Percentiles rank a stretch among this genome's conserved stretches.
Evolutionary conservation across 139 green algal genomes (phyloP).

Genomic region (Limnomonas spitsbergensis): DNA sequence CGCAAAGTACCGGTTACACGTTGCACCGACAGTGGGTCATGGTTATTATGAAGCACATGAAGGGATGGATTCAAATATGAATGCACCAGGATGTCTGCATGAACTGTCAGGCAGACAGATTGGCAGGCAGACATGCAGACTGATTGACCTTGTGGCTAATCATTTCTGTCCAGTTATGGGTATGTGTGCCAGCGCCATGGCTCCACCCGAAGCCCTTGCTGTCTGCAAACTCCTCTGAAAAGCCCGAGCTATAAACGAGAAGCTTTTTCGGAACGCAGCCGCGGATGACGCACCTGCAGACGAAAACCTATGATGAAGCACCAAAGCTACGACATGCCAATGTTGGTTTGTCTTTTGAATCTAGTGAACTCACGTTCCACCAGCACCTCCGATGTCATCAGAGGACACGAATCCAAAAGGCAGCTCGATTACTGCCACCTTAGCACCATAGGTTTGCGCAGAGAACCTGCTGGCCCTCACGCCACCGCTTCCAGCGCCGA

Average conservation of each 20-base stretch:
- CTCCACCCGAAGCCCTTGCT: slow-evolving; percentile 72
- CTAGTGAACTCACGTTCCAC: slow-evolving; percentile 66
- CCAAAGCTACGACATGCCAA: too few species aligned
- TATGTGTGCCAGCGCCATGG: slow-evolving; percentile 21
- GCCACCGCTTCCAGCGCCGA: slow-evolving; percentile 84
- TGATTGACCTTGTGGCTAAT: slow-evolving; percentile 45
- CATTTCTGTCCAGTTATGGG: slow-evolving; percentile 52
- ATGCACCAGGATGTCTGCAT: too few species aligned
- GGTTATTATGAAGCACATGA: too few species aligned
- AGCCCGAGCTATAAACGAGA: slow-evolving; percentile 78
- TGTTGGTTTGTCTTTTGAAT: background rate
- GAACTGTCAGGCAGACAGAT: too few species aligned
- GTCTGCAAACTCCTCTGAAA: slow-evolving; percentile 62
- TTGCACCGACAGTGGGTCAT: too few species aligned
- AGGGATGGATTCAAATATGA: too few species aligned
- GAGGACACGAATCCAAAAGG: slow-evolving; percentile 82
- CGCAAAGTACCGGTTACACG: background rate
- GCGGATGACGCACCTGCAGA: slow-evolving; percentile 87
- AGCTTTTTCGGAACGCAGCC: slow-evolving; percentile 99
- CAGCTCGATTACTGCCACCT: slow-evolving; percentile 84
- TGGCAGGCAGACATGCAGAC: background rate
- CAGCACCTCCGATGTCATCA: slow-evolving; percentile 75
- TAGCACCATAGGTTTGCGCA: slow-evolving; percentile 6
- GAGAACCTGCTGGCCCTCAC: slow-evolving; percentile 9
- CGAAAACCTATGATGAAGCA: background rate